These are phyloP conservation scores for Coix lacrymajobi DNA, from an alignment of 176 grass and related monocot genomes.

Conservation along the genomic window DNA sequence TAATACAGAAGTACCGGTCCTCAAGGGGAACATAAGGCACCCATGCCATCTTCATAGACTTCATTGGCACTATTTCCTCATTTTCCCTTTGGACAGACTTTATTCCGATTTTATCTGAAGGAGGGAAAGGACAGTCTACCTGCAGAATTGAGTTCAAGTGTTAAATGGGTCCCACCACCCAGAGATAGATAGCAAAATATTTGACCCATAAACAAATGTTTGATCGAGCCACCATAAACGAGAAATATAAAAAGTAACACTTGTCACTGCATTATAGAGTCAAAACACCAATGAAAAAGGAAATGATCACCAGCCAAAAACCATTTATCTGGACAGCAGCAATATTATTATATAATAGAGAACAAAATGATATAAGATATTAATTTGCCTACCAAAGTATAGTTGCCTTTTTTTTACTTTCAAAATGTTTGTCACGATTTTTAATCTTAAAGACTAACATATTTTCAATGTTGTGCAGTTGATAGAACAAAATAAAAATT, in stretches of 20 bases:
- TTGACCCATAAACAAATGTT: background rate
- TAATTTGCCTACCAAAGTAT: background rate
- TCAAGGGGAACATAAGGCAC: conserved; percentile 87
- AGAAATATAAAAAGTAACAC: background rate
- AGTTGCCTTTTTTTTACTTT: background rate
- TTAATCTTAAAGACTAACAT: background rate
- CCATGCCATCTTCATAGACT: conserved; percentile 96
- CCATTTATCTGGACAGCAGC: background rate
- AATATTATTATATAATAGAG: background rate
- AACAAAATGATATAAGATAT: background rate
- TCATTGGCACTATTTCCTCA: conserved; percentile 89
- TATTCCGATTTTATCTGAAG: conserved; percentile 90
- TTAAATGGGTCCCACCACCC: background rate
- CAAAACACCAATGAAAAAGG: background rate
- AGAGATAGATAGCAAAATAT: background rate
- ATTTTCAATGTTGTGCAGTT: background rate
- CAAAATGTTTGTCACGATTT: background rate
- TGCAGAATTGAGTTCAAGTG: conserved; percentile 10
- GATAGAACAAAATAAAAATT: background rate
- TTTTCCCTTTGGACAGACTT: conserved; percentile 92
- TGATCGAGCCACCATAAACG: background rate
- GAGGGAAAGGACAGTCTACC: conserved; percentile 78
- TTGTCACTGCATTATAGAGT: background rate
- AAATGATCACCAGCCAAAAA: background rate
- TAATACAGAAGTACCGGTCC: conserved; percentile 47